phyloP scores from a whole-genome alignment of 2,329 filamentous ascomycete genomes.

The Domatiomyces globalis region DNA sequence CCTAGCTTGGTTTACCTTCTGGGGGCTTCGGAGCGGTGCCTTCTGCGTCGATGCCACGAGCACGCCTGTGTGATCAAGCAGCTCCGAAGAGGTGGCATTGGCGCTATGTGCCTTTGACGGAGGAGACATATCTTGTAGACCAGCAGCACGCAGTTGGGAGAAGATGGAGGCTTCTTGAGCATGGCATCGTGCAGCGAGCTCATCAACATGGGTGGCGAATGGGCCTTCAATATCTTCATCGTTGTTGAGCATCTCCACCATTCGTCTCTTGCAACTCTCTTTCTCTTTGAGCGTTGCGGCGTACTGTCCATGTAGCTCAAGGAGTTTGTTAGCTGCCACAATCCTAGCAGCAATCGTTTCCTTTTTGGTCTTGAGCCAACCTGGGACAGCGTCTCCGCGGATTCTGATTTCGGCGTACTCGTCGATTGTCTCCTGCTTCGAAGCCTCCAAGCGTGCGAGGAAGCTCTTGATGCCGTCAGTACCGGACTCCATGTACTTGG shows the following conservation, averaged over 20 bases:
- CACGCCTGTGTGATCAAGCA: neutral
- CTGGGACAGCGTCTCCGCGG: slow-evolving; percentile 13
- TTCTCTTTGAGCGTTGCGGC: slow-evolving; percentile 26
- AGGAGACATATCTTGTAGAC: neutral
- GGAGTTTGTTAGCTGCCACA: slow-evolving; percentile 21
- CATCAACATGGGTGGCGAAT: neutral
- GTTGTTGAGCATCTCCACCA: neutral
- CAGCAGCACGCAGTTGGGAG: neutral
- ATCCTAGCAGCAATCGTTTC: slow-evolving; percentile 24
- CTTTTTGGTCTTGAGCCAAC: slow-evolving; percentile 6
- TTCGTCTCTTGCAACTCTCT: slow-evolving; percentile 7
- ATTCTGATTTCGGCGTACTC: slow-evolving; percentile 15
- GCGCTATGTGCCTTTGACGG: neutral
- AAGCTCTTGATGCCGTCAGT: slow-evolving; percentile 8
- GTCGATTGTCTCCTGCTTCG: slow-evolving; percentile 7
- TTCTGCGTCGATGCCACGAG: slow-evolving; percentile 18
- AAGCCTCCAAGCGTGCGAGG: slow-evolving; percentile 10
- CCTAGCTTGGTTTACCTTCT: slow-evolving; percentile 2
- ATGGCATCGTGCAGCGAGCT: neutral
- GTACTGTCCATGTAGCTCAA: slow-evolving; percentile 21
- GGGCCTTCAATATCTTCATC: neutral
- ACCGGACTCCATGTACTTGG: slow-evolving; percentile 6
- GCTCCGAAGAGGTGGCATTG: neutral
- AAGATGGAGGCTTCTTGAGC: neutral
- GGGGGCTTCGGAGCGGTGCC: slow-evolving; percentile 16